Evolutionary conservation across 768 basidiomycete genomes (phyloP).

Genomic region (Nidula microcarpa): DNA sequence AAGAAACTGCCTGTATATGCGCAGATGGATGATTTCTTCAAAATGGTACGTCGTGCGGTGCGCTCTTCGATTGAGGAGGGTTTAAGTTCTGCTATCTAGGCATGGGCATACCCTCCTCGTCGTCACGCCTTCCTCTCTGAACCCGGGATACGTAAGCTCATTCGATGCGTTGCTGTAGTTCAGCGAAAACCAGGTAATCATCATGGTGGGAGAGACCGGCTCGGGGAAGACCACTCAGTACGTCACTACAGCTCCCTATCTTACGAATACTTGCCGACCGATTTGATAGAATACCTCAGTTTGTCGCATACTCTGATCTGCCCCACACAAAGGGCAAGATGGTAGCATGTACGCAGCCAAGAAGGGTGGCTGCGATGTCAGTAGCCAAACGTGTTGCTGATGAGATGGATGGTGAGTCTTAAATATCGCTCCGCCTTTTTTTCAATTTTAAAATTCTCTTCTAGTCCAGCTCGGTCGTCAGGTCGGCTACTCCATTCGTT

Average conservation of each 20-base stretch:
- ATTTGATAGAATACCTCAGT: slow-evolving; percentile 82
- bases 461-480: slow-evolving; percentile 88
- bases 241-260: slow-evolving; percentile 20
- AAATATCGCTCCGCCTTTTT: neutral
- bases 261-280: slow-evolving; percentile 7
- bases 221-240: slow-evolving; percentile 96
- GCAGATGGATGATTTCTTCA: slow-evolving; percentile 91
- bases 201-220: slow-evolving; percentile 93
- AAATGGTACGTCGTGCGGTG: slow-evolving; percentile 59
- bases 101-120: slow-evolving; percentile 30
- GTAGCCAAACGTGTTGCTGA: slow-evolving; percentile 98
- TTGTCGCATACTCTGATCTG: slow-evolving; percentile 90
- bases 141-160: slow-evolving; percentile 13
- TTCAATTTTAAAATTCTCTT: slow-evolving; percentile 5
- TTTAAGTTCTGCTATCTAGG: slow-evolving; percentile 40
- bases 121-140: slow-evolving; percentile 8
- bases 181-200: slow-evolving; percentile 76
- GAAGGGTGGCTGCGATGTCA: slow-evolving; percentile 96
- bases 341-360: slow-evolving; percentile 95
- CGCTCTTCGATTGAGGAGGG: neutral
- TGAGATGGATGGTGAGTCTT: slow-evolving; percentile 89
- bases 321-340: slow-evolving; percentile 88
- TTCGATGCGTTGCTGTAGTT: slow-evolving; percentile 41
- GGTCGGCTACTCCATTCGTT: slow-evolving; percentile 97
- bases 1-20: slow-evolving; percentile 88